These are phyloP conservation scores for Aurantiochytrium sp. DNA, from an alignment of 108 stramenopile genomes.

Conservation along the genomic window DNA sequence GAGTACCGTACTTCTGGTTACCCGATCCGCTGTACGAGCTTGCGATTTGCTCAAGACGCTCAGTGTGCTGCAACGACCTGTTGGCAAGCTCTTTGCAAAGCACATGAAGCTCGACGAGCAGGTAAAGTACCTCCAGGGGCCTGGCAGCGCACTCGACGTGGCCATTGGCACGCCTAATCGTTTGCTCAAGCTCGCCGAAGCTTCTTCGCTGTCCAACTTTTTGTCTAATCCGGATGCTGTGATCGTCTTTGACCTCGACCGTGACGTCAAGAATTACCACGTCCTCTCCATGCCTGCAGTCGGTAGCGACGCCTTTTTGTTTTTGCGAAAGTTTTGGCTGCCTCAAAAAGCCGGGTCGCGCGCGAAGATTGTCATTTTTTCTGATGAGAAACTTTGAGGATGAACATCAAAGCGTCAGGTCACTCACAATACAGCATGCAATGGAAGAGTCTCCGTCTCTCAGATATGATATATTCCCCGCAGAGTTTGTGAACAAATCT, in stretches of 20 bases:
- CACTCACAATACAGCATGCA: too few relatives aligned
- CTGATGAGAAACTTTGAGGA: too few relatives aligned
- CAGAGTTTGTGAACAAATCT: too few relatives aligned
- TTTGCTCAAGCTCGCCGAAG: not conserved
- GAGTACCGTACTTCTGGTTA: not conserved
- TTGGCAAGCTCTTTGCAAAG: constrained; percentile 10
- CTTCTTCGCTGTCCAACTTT: not conserved
- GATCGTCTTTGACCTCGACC: not conserved
- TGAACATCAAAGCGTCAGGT: too few relatives aligned
- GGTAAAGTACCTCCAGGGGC: not conserved
- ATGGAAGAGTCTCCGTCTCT: too few relatives aligned
- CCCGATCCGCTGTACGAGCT: not conserved
- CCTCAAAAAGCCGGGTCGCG: not conserved
- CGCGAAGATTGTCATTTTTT: not conserved
- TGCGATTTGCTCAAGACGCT: not conserved
- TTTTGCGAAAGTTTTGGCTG: not conserved
- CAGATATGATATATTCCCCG: too few relatives aligned
- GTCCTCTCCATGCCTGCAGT: not conserved
- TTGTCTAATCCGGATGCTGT: not conserved
- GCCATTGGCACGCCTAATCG: not conserved
- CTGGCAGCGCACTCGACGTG: not conserved
- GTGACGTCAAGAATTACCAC: not conserved
- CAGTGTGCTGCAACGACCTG: not conserved
- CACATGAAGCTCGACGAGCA: constrained; percentile 15
- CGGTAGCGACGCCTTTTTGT: not conserved